Evolutionary conservation across 2,329 filamentous ascomycete species (phyloP).

Genomic region (Zasmidium citrigriseum): DNA sequence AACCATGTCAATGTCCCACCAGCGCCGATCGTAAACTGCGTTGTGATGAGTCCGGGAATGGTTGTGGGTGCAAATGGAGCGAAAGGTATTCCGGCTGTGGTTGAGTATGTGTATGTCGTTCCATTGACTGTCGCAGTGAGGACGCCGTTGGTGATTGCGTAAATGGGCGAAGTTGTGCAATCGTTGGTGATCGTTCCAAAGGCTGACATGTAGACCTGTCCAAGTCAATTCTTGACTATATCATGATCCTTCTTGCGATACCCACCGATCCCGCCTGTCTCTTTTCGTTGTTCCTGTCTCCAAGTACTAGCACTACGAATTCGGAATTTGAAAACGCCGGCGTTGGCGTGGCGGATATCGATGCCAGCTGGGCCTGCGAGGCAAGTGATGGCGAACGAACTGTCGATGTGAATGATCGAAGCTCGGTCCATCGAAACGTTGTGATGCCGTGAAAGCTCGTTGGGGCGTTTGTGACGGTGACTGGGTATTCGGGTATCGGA

Average conservation of each 20-base stretch:
- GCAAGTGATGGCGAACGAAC: not conserved
- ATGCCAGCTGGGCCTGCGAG: not conserved
- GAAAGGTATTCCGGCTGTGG: constrained; percentile 23
- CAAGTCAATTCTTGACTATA: not conserved
- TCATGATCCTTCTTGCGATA: not conserved
- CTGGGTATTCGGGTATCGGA: constrained; percentile 23
- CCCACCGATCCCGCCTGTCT: constrained; percentile 23
- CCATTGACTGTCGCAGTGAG: constrained; percentile 30
- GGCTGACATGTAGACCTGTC: constrained; percentile 25
- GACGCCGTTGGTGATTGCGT: constrained; percentile 27
- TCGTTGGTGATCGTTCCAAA: constrained; percentile 34
- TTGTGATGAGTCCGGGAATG: constrained; percentile 28
- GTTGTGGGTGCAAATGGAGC: constrained; percentile 28
- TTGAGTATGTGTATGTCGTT: constrained; percentile 31
- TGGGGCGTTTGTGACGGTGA: constrained; percentile 34
- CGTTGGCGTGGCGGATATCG: constrained; percentile 11
- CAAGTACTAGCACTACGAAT: constrained; percentile 22
- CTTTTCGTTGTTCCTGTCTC: constrained; percentile 12
- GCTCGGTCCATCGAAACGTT: constrained; percentile 30
- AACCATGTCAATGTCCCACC: constrained; percentile 28
- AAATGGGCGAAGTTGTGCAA: constrained; percentile 30
- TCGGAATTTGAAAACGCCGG: constrained; percentile 4
- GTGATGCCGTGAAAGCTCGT: constrained; percentile 30
- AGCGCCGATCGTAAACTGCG: constrained; percentile 25
- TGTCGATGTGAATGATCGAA: constrained; percentile 7